Evolutionary conservation across 305 asterid genomes (phyloP), one percentile per base, ranked within the genome.

Genomic region (Nicotiana rustica): DNA sequence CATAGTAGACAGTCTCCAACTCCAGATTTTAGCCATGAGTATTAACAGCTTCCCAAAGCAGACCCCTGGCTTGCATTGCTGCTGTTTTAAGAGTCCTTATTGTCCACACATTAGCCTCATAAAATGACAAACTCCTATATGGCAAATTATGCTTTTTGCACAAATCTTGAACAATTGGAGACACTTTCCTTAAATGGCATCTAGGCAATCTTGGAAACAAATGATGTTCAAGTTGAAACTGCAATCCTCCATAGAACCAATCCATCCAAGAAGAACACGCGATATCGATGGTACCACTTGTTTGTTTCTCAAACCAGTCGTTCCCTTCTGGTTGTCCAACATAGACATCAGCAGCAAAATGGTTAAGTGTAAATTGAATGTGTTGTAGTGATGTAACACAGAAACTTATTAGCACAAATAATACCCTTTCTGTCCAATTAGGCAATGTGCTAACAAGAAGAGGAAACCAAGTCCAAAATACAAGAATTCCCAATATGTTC

Each of bases 381-480:
- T 93, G 97, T 81, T 93, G 97, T 17, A 93, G 85, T 0, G 95
- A 81, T 80, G 87, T 80, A 0, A 91, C 93, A 41, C 87, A 82
- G 44, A 92, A 92, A 84, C 96, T 92, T 0, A 86, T 80, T 69
- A 92, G 31, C n/a, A 93, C 96, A 70, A 93, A 93, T 47, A 87
- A 33, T 4, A 88, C 73, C 68, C 95, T 81, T 29, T 93, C 95
- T 0, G 82, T 78, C 97, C 97, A 93, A 82, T 71, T 90, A 0
- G 97, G 97, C 70, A 93, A 76, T 68, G 86, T 84, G 0, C 92
- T 89, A 44, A 93, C 90, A 18, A 92, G 92, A 3, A 92, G 82
- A n/a, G 97, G 97, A 73, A 91, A 93, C 97, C 97, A 93, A 5
- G 91, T 90, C 97, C 97, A 93, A 84, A 92, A 93, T 5, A 93